Evolutionary conservation across 2,329 filamentous ascomycete genomes (phyloP), one percentile per base, ranked within the genome.

Genomic region (Trichoderma arundinaceum): DNA sequence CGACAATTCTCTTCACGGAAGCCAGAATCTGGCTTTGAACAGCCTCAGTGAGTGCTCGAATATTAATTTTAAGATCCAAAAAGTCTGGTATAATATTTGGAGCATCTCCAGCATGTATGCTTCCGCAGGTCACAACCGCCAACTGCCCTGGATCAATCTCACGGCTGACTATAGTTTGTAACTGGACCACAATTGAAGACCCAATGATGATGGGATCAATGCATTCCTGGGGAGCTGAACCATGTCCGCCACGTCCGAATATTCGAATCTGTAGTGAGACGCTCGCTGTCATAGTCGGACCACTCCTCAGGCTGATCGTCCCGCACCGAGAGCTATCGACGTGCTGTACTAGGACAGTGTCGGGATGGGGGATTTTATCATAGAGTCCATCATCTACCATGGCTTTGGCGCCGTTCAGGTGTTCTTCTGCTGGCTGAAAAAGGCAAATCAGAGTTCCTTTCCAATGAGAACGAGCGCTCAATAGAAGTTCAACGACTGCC

Each of bases 351-450:
- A 54, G 33, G n/a, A 54, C 51, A 54, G 38, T 54, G 12, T 54
- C 51, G 19, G 51, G 51, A 10, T 22, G 51, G n/a, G 51, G 51
- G 3, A 54, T 39, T 13, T 54, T 54, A 17, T 54, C 51, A 54
- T 22, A 54, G 32, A 54, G 51, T 5, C 33, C 51, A 39, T 54
- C 51, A 4, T 54, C 51, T 22, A 54, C 9, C 51, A 54, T 54
- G 7, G 51, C 33, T 17, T 19, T 53, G 51, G 51, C 51, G 8
- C 51, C 51, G 13, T 53, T 53, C 51, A 53, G 15, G 8, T 53
- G 51, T 38, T 53, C 51, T 19, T 53, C 51, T 53, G 51, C 51
- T 10, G 51, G 51, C 51, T 53, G 51, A n/a, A 53, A 38, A 17
- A 53, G 51, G 32, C 51, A 53, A 19, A 53, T 53, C 15, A 53